phyloP scores from a whole-genome alignment of 2,329 filamentous ascomycete species.

The Aspergillus piperis region DNA sequence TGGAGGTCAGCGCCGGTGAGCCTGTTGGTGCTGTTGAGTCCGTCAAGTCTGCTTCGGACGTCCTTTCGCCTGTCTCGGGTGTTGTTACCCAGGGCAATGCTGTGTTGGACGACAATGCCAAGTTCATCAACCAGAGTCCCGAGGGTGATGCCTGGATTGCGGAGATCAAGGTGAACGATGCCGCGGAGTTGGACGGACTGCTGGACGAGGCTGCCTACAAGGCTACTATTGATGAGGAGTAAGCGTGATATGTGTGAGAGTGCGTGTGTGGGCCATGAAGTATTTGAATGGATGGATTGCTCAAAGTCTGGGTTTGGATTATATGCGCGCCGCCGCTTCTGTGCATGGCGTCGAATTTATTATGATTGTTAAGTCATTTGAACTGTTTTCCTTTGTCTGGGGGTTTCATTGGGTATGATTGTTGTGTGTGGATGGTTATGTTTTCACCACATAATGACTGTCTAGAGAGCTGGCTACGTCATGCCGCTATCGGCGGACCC shows the following conservation, averaged over 20 bases:
- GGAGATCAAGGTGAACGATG: slow-evolving; percentile 75
- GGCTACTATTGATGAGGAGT: slow-evolving; percentile 63
- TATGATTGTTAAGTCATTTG: background rate
- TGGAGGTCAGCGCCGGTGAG: slow-evolving; percentile 73
- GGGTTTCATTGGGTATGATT: background rate
- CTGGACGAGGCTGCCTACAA: slow-evolving; percentile 80
- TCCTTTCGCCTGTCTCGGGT: slow-evolving; percentile 83
- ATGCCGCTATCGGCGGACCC: background rate
- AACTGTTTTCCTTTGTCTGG: background rate
- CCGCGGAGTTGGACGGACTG: slow-evolving; percentile 69
- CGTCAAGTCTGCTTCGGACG: slow-evolving; percentile 97
- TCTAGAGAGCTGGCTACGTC: background rate
- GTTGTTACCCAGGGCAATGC: slow-evolving; percentile 73
- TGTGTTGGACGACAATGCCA: slow-evolving; percentile 78
- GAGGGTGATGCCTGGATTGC: slow-evolving; percentile 94
- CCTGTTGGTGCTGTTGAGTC: slow-evolving; percentile 93
- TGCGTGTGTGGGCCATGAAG: slow-evolving; percentile 13
- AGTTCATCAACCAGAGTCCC: slow-evolving; percentile 83
- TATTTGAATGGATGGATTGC: slow-evolving; percentile 9
- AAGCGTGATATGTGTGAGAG: slow-evolving; percentile 2
- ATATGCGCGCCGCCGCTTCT: background rate
- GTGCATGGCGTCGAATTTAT: background rate
- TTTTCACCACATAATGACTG: background rate
- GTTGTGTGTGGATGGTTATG: background rate
- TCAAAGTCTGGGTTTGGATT: background rate